These are phyloP conservation scores for Aspergillus funiculosus DNA, from an alignment of 495 filamentous ascomycete species.

Conservation along the genomic window DNA sequence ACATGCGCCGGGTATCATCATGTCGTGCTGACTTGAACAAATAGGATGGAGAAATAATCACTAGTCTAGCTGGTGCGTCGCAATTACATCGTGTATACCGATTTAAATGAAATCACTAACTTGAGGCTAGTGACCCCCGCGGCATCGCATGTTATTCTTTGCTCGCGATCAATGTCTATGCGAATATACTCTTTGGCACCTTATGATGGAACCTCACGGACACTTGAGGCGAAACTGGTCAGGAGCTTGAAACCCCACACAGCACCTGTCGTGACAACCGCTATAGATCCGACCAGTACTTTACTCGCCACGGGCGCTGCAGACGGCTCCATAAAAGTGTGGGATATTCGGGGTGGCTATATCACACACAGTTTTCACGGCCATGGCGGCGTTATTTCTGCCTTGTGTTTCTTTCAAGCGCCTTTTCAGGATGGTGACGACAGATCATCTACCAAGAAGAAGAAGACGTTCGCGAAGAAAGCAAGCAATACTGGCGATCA, in stretches of 20 bases:
- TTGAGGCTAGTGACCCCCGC: constrained; percentile 66
- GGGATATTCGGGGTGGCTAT: constrained; percentile 88
- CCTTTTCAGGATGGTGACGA: constrained; percentile 32
- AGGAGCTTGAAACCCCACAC: constrained; percentile 86
- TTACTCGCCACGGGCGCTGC: constrained; percentile 86
- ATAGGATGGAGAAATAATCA: constrained; percentile 89
- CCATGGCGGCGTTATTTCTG: constrained; percentile 83
- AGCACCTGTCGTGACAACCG: constrained; percentile 77
- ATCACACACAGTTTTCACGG: constrained; percentile 93
- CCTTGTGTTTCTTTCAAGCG: constrained; percentile 84
- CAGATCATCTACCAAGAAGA: constrained; percentile 27
- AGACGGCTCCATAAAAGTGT: constrained; percentile 90
- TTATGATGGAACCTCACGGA: constrained; percentile 45
- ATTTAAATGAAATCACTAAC: constrained; percentile 21
- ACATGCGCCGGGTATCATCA: not conserved
- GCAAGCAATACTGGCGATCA: constrained; percentile 24
- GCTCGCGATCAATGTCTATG: constrained; percentile 91
- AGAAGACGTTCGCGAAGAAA: constrained; percentile 44
- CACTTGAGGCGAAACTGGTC: constrained; percentile 59
- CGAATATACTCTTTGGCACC: constrained; percentile 72
- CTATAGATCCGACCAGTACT: constrained; percentile 80
- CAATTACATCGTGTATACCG: not conserved
- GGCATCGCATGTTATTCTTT: constrained; percentile 78
- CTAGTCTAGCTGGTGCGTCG: constrained; percentile 68
- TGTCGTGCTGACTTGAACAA: constrained; percentile 19